A percentile compares a stretch with the other conserved stretches of the same genome.
These are phyloP conservation scores for Phanerochaete sordida DNA, from an alignment of 768 basidiomycete species.

Conservation along the genomic window DNA sequence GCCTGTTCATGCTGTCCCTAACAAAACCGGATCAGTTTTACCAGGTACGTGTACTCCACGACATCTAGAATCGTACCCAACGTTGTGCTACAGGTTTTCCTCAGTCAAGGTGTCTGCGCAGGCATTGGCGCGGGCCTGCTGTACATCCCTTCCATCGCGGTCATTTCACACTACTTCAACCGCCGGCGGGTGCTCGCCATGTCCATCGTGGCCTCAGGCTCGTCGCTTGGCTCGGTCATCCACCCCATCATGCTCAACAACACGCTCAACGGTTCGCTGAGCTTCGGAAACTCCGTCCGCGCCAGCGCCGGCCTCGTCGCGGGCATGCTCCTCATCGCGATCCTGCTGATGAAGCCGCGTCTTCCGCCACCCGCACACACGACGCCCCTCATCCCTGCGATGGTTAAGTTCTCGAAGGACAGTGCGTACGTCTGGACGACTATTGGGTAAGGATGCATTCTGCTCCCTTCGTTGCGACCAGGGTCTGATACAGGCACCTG, in stretches of 20 bases:
- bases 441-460: conserved; percentile 15
- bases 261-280: conserved; percentile 18
- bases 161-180: conserved; percentile 44
- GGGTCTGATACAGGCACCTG: background rate
- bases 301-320: conserved; percentile 22
- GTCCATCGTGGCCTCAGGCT: conserved; percentile 40
- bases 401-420: conserved; percentile 22
- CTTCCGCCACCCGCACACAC: conserved; percentile 13
- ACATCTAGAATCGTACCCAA: too few species aligned
- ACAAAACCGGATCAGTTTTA: conserved; percentile 37
- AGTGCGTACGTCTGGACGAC: conserved; percentile 21
- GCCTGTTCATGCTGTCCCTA: conserved; percentile 25
- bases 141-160: conserved; percentile 39
- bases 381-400: conserved; percentile 7
- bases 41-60: too few species aligned
- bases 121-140: conserved; percentile 42
- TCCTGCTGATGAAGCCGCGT: conserved; percentile 18
- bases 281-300: conserved; percentile 25
- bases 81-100: too few species aligned
- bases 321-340: conserved; percentile 20
- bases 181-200: conserved; percentile 38
- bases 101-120: conserved; percentile 41
- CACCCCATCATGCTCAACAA: conserved; percentile 29
- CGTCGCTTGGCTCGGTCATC: conserved; percentile 23
- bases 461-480: background rate